phyloP scores from a whole-genome alignment of 2,329 filamentous ascomycete species.

The Fusarium redolens region DNA sequence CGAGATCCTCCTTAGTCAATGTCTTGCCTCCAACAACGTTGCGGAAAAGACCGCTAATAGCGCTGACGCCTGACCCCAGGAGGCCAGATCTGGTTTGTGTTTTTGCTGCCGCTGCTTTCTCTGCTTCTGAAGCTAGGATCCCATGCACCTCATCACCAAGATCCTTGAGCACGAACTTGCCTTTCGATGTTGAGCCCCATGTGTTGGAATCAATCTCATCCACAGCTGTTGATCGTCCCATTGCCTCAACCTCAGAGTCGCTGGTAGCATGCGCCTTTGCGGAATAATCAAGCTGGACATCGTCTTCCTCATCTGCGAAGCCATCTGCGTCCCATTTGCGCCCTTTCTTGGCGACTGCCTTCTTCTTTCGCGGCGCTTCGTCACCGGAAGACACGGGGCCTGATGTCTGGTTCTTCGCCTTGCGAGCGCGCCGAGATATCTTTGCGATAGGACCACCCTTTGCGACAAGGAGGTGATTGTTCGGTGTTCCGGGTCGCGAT shows the following conservation, averaged over 20 bases:
- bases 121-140: conserved; percentile 82
- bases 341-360: conserved; percentile 88
- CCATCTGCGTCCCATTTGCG: conserved; percentile 95
- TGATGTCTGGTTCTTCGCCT: conserved; percentile 72
- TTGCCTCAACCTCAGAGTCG: conserved; percentile 63
- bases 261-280: conserved; percentile 64
- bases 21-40: conserved; percentile 97
- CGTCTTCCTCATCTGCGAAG: conserved; percentile 83
- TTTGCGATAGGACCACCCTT: conserved; percentile 81
- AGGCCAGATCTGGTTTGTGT: conserved; percentile 69
- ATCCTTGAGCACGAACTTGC: conserved; percentile 94
- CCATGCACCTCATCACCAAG: conserved; percentile 92
- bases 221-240: conserved; percentile 67
- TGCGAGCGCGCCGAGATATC: conserved; percentile 83
- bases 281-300: conserved; percentile 91
- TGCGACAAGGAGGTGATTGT: conserved; percentile 72
- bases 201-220: conserved; percentile 81
- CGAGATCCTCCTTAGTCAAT: conserved; percentile 86
- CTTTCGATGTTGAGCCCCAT: conserved; percentile 89
- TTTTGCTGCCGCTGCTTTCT: conserved; percentile 62
- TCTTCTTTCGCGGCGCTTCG: conserved; percentile 72
- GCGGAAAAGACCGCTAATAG: conserved; percentile 88
- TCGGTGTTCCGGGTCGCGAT: conserved; percentile 83
- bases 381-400: conserved; percentile 84
- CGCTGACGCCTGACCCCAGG: conserved; percentile 82